Evolutionary conservation across 2,329 filamentous ascomycete genomes (phyloP), one percentile per base, ranked within the genome.

Genomic region (Botryotinia convoluta): DNA sequence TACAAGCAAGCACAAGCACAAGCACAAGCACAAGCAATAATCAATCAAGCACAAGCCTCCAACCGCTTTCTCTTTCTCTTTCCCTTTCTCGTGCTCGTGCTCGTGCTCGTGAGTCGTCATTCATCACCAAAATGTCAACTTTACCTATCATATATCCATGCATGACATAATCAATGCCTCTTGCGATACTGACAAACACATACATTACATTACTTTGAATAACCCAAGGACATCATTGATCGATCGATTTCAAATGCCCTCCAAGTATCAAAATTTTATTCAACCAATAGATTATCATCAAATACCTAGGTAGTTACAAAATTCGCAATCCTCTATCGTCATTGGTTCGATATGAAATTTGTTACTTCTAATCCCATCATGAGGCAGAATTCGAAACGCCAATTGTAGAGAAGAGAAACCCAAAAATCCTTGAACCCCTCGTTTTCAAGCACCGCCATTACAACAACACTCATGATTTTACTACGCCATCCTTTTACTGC

Each of bases 381-480:
- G 77, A 77, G 61, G 77, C 78, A 76, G 59, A 57, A 71, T 72
- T 74, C 72, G 69, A 79, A 67, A 67, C 63, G 32, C 45, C 63
- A 67, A 67, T 51, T 67, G 63, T 54, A 39, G 32, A 67, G 63
- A 67, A 67, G 32, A 63, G 60, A 76, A 72, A 54, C 64, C 64
- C 7, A 65, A 35, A 72, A 67, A 73, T 39, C 45, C 60, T 71
- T 45, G 39, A 59, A 51, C 59, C 42, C 63, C 72, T 63, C 39
- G 39, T 32, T 44, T 20, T 18, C 39, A 44, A 63, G 39, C 61
- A 63, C n/a, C 16, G 37, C 61, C 61, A 44, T 63, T 16, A 61
- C 35, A 39, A 39, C 59, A 39, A 39, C 22, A 39, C 22, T 61
- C 35, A 39, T 8, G 1, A 39, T n/a, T n/a, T 9, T 61, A 37